Conservation (phyloP, 306 rosid genomes). For the Acacia crassicarpa region DNA sequence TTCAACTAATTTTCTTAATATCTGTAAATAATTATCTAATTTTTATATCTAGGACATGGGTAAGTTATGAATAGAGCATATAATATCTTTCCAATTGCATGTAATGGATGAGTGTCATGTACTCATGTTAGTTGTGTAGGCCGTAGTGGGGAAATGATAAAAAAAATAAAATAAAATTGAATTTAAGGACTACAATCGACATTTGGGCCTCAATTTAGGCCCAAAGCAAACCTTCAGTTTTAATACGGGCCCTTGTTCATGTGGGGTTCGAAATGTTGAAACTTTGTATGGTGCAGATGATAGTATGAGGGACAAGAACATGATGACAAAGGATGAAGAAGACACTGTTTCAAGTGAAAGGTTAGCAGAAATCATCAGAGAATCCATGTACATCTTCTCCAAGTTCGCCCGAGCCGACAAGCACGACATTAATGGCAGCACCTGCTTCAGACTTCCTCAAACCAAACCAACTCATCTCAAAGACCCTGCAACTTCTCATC, state of each 20-base stretch:
- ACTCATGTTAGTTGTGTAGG: no score
- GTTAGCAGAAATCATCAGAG: conserved; percentile 46
- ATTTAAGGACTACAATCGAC: not conserved
- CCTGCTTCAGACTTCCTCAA: conserved; percentile 30
- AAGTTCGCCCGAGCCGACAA: conserved; percentile 56
- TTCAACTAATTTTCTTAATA: no score
- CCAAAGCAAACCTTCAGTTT: not conserved
- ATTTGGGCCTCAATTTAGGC: not conserved
- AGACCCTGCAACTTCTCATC: conserved; percentile 41
- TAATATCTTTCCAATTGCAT: no score
- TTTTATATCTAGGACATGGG: no score
- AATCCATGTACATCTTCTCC: conserved; percentile 58
- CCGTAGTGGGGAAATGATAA: no score
- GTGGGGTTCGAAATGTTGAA: not conserved
- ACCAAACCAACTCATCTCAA: conserved; percentile 24
- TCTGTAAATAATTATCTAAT: no score
- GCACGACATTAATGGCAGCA: conserved; percentile 25
- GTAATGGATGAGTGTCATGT: no score
- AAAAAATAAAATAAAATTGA: not conserved
- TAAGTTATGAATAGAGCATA: no score
- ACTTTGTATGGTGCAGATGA: conserved; percentile 43
- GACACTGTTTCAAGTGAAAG: conserved; percentile 32
- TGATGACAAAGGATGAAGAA: conserved; percentile 38
- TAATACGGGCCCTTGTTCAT: not conserved
- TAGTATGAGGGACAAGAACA: conserved; percentile 42